phyloP scores from a whole-genome alignment of 805 yeast genomes.

The Barnettozyma salicaria region DNA sequence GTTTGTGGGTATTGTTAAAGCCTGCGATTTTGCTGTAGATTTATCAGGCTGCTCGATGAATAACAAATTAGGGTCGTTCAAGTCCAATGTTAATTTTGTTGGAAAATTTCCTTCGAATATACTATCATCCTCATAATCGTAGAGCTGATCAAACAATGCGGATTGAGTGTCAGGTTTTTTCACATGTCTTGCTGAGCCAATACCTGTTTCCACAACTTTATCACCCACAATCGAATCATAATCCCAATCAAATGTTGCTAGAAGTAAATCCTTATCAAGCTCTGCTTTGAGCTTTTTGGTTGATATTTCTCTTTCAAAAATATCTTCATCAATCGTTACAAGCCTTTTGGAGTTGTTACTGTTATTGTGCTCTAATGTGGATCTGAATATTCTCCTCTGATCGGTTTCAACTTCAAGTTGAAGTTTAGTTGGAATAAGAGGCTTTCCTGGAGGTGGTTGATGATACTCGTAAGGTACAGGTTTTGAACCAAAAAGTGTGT shows the following conservation, averaged over 20 bases:
- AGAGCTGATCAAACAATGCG: constrained; percentile 16
- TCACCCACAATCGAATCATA: constrained; percentile 56
- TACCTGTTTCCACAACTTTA: not conserved
- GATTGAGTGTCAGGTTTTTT: constrained; percentile 7
- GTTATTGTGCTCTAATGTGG: constrained; percentile 17
- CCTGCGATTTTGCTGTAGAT: constrained; percentile 10
- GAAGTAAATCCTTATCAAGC: constrained; percentile 44
- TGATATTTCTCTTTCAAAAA: constrained; percentile 11
- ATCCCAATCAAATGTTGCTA: constrained; percentile 78
- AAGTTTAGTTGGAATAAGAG: constrained; percentile 51
- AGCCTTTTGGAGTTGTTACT: constrained; percentile 15
- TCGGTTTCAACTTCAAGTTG: constrained; percentile 60
- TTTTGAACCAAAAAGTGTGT: constrained; percentile 56
- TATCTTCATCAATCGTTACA: constrained; percentile 13
- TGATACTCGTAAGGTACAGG: constrained; percentile 51
- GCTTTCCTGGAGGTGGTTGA: constrained; percentile 22
- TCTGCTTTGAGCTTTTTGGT: constrained; percentile 14
- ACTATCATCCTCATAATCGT: constrained; percentile 56
- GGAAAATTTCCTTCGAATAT: constrained; percentile 64
- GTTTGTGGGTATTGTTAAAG: constrained; percentile 40
- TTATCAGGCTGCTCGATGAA: constrained; percentile 44
- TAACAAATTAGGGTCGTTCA: constrained; percentile 81
- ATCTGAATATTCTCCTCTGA: constrained; percentile 46
- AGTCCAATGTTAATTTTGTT: constrained; percentile 50
- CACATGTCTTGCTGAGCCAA: not conserved